Base-by-base conservation (phyloP, 75 land plant species). In the Pinus albicaulis region DNA sequence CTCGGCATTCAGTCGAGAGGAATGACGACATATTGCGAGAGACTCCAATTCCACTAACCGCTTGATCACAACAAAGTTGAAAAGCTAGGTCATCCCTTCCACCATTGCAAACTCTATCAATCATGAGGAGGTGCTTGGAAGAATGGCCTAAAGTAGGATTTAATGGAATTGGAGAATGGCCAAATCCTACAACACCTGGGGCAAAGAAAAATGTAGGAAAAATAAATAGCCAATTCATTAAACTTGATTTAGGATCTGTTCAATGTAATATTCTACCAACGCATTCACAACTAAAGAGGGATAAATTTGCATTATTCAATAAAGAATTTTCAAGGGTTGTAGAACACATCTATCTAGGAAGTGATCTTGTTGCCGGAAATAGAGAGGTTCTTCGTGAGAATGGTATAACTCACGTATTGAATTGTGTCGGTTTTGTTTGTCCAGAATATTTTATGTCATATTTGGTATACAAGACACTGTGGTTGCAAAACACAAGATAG, bases 351-450 rank as follows among this genome's bases (percentile, higher is more conserved):
- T 89, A 74, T 65, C 74, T 89, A 55, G 90, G 90, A 22, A 65
- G 90, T 57, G 85, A 81, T 64, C 74, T 86, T 20, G 90, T 78
- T 24, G 90, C 90, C 11, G 55, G 77, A 14, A 77, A 84, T n/a
- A 77, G 76, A 20, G 90, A 79, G 8, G 63, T 65, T 24, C 83
- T 89, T 8, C 59, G 73, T 12, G 52, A 59, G 10, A 76, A 83
- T 62, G 86, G 90, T 20, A 89, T 89, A 59, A 87, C 90, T 28
- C 90, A 89, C 34, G 80, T 89, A 16, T 77, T 89, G 38, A 89
- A 87, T 71, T 87, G 90, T 58, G 90, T 84, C 6, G 90, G 90
- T 25, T 80, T 62, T 41, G 79, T 77, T 26, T 88, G 90, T 72
- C 90, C 90, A 7, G 90, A 89, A 78, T 83, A 80, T 75, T 89